Percentiles rank a stretch among this genome's conserved stretches.
Evolutionary conservation across 1,284 basidiomycete genomes (phyloP).

Genomic region (Ceratobasidium sp.): DNA sequence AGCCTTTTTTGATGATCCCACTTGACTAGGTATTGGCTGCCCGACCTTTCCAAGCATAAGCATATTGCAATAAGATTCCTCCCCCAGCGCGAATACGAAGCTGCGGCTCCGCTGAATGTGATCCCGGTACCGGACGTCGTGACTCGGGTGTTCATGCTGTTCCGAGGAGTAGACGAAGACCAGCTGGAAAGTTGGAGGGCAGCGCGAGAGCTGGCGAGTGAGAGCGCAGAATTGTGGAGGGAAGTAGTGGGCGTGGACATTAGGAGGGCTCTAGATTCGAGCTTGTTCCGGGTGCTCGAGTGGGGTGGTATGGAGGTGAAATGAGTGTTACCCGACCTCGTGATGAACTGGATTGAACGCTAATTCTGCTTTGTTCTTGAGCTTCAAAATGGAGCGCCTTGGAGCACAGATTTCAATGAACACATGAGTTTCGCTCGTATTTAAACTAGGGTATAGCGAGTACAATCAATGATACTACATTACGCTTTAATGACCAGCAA

Average conservation of each 20-base stretch:
- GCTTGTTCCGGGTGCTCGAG: slow-evolving; percentile 54
- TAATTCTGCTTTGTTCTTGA: too few species aligned
- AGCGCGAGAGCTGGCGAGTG: slow-evolving; percentile 45
- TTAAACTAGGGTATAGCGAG: too few species aligned
- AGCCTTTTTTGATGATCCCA: slow-evolving; percentile 45
- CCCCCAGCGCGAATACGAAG: slow-evolving; percentile 57
- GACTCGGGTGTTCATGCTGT: slow-evolving; percentile 62
- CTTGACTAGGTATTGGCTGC: slow-evolving; percentile 56
- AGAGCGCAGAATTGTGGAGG: slow-evolving; percentile 46
- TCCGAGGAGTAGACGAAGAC: slow-evolving; percentile 54
- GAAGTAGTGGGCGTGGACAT: slow-evolving; percentile 50
- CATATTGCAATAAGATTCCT: slow-evolving; percentile 61
- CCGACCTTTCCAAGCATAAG: slow-evolving; percentile 54
- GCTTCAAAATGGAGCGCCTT: too few species aligned
- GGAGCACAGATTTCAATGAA: too few species aligned
- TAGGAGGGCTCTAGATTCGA: slow-evolving; percentile 45
- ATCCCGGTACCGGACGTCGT: slow-evolving; percentile 58
- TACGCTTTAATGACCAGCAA: too few species aligned
- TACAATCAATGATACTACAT: too few species aligned
- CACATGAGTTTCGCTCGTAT: too few species aligned
- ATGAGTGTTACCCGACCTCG: background rate
- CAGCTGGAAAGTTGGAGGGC: slow-evolving; percentile 48
- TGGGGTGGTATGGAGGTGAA: slow-evolving; percentile 57
- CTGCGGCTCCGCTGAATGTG: slow-evolving; percentile 56
- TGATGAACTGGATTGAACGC: too few species aligned